Conservation (phyloP, 108 stramenopile species). For the Asterionellopsis glacialis region DNA sequence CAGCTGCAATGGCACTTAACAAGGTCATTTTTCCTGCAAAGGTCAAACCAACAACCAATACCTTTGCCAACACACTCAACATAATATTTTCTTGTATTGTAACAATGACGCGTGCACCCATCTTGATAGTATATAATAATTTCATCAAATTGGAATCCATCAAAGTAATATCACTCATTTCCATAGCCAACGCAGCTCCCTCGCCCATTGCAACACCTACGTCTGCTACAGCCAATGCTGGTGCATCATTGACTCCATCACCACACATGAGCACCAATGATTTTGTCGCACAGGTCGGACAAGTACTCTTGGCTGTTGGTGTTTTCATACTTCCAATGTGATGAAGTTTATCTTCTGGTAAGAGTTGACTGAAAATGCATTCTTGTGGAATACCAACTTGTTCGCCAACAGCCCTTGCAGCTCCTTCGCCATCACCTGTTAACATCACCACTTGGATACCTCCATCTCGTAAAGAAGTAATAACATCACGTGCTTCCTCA, state of each 20-base stretch:
- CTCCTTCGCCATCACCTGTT: conserved; percentile 95
- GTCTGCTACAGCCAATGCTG: conserved; percentile 89
- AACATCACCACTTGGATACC: conserved; percentile 89
- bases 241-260: conserved; percentile 97
- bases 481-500: conserved; percentile 58
- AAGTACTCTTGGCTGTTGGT: conserved; percentile 11
- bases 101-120: conserved; percentile 64
- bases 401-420: conserved; percentile 83
- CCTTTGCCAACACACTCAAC: conserved; percentile 62
- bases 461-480: conserved; percentile 36
- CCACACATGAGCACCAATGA: conserved; percentile 62
- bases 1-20: conserved; percentile 67
- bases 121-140: conserved; percentile 61
- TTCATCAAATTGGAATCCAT: conserved; percentile 81
- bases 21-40: conserved; percentile 78
- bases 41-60: conserved; percentile 58
- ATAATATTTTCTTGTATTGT: conserved; percentile 82
- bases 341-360: conserved; percentile 84
- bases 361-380: conserved; percentile 50
- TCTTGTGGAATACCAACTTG: conserved; percentile 60
- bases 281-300: conserved; percentile 11
- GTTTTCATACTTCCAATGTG: conserved; percentile 50
- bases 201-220: conserved; percentile 97
- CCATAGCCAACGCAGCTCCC: conserved; percentile 96
- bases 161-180: conserved; percentile 85